phyloP scores from a whole-genome alignment of 2,329 filamentous ascomycete genomes.

The Colletotrichum melonis region DNA sequence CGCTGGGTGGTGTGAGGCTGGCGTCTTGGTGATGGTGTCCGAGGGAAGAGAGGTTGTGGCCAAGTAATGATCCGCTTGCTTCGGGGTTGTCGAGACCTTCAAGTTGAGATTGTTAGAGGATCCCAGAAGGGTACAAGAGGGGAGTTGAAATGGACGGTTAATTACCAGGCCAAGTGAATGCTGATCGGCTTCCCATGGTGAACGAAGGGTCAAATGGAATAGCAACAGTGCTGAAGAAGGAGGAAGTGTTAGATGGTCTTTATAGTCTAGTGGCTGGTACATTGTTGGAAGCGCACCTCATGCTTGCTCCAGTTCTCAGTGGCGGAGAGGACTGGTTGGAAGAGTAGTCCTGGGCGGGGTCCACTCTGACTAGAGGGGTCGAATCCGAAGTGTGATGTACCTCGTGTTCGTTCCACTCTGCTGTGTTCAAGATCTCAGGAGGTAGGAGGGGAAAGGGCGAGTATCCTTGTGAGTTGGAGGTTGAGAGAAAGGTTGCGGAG shows the following conservation, averaged over 20 bases:
- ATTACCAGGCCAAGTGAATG: conserved; percentile 63
- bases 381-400: conserved; percentile 34
- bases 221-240: conserved; percentile 56
- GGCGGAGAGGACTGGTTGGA: conserved; percentile 34
- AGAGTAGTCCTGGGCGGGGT: conserved; percentile 45
- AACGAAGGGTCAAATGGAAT: conserved; percentile 63
- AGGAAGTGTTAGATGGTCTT: conserved; percentile 29
- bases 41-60: conserved; percentile 60
- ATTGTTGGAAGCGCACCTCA: conserved; percentile 47
- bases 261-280: conserved; percentile 35
- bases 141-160: conserved; percentile 4
- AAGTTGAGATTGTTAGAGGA: conserved; percentile 18
- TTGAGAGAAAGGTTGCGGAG: conserved; percentile 40
- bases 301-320: conserved; percentile 42
- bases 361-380: conserved; percentile 46
- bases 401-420: conserved; percentile 45
- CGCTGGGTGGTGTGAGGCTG: conserved; percentile 62
- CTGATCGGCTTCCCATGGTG: conserved; percentile 62
- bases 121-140: not conserved
- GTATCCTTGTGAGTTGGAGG: conserved; percentile 39
- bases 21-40: conserved; percentile 57
- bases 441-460: conserved; percentile 44
- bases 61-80: conserved; percentile 46
- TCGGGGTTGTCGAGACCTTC: conserved; percentile 45
- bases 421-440: conserved; percentile 42